These are phyloP conservation scores for Chlorella sp. DNA, from an alignment of 139 green algal species.

Conservation along the genomic window DNA sequence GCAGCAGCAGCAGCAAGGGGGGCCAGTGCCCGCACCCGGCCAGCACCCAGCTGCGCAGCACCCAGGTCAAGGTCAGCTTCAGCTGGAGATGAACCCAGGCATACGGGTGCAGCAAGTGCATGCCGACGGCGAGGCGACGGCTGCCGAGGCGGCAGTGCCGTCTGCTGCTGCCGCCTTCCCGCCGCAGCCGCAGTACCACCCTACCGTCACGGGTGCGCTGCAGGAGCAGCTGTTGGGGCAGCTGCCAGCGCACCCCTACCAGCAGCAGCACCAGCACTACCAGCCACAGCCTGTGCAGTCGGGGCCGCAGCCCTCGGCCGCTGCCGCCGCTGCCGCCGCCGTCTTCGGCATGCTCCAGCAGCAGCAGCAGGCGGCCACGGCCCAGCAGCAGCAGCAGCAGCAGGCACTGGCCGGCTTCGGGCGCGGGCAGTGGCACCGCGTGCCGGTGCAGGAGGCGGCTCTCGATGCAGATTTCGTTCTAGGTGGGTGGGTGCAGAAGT, in stretches of 20 bases:
- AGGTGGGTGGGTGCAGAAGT: too few species aligned
- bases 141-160: neutral
- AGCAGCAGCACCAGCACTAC: neutral
- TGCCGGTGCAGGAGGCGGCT: neutral
- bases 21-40: neutral
- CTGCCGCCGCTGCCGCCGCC: neutral
- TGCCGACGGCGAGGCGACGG: neutral
- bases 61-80: neutral
- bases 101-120: neutral
- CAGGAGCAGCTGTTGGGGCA: neutral
- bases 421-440: neutral
- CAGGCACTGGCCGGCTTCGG: neutral
- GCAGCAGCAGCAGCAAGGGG: too few species aligned
- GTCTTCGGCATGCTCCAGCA: neutral
- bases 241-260: neutral
- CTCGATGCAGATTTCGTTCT: slow-evolving; percentile 10
- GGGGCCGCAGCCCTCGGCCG: neutral
- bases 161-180: neutral
- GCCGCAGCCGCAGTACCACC: neutral
- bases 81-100: neutral
- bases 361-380: neutral
- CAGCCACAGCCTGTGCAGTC: neutral
- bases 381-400: neutral
- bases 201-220: neutral
- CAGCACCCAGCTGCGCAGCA: neutral